Percentiles rank a stretch among this genome's conserved stretches.
These are phyloP conservation scores for Fusarium oligoseptatum DNA, from an alignment of 2,329 filamentous ascomycete species.

Conservation along the genomic window DNA sequence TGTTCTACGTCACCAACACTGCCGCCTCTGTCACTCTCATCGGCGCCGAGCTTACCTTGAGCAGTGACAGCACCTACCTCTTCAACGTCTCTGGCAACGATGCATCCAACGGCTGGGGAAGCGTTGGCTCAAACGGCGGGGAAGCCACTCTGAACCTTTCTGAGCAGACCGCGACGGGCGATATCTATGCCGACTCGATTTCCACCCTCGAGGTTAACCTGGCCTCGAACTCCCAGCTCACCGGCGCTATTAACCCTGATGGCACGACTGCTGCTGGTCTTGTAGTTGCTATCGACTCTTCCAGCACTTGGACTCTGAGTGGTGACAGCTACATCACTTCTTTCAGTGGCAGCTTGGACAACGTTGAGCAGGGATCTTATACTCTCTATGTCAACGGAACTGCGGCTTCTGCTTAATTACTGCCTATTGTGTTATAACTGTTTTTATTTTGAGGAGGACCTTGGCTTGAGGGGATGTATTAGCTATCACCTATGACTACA, in stretches of 20 bases:
- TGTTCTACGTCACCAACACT: slow-evolving; percentile 30
- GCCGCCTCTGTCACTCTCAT: slow-evolving; percentile 17
- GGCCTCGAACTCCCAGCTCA: slow-evolving; percentile 11
- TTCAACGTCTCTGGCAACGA: slow-evolving; percentile 29
- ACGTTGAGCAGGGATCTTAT: slow-evolving; percentile 22
- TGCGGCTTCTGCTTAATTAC: neutral
- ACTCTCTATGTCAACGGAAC: slow-evolving; percentile 22
- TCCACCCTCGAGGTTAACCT: slow-evolving; percentile 12
- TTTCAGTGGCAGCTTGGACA: slow-evolving; percentile 17
- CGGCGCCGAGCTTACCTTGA: slow-evolving; percentile 17
- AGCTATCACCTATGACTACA: neutral
- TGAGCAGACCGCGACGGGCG: slow-evolving; percentile 15
- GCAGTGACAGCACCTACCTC: slow-evolving; percentile 21
- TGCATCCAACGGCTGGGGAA: slow-evolving; percentile 23
- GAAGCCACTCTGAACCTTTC: slow-evolving; percentile 18
- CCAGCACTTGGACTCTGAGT: slow-evolving; percentile 18
- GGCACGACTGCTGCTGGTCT: slow-evolving; percentile 15
- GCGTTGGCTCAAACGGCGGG: slow-evolving; percentile 23
- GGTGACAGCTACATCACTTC: slow-evolving; percentile 20
- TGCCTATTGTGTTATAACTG: too few species aligned
- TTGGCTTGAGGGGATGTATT: too few species aligned
- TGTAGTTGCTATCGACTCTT: slow-evolving; percentile 6
- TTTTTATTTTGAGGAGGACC: neutral
- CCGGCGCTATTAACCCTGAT: slow-evolving; percentile 14
- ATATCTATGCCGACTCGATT: slow-evolving; percentile 24